phyloP scores from a whole-genome alignment of 805 yeast species.

The Ogataea chonburiensis region DNA sequence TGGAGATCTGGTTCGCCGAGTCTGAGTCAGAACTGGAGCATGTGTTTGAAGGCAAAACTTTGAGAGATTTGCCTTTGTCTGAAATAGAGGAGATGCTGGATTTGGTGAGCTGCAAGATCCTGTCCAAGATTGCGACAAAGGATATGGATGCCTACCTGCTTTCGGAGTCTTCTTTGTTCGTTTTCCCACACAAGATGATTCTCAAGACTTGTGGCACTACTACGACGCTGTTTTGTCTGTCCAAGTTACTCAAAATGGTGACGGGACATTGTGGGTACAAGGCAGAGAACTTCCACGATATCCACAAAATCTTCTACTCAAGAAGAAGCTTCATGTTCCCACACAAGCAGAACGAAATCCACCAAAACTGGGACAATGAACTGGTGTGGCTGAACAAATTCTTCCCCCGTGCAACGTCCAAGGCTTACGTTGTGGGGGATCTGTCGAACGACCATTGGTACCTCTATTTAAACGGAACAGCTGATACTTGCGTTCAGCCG shows the following conservation, averaged over 20 bases:
- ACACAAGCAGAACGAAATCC: slow-evolving; percentile 74
- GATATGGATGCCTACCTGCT: slow-evolving; percentile 79
- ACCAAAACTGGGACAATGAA: slow-evolving; percentile 82
- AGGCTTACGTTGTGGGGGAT: slow-evolving; percentile 76
- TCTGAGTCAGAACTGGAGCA: slow-evolving; percentile 36
- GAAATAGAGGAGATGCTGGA: slow-evolving; percentile 76
- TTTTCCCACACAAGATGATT: slow-evolving; percentile 79
- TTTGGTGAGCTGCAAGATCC: slow-evolving; percentile 81
- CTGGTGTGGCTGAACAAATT: slow-evolving; percentile 63
- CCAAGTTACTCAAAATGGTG: slow-evolving; percentile 56
- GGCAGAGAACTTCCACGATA: slow-evolving; percentile 27
- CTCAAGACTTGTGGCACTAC: slow-evolving; percentile 97
- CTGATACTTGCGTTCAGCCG: slow-evolving; percentile 4
- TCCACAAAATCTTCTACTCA: slow-evolving; percentile 80
- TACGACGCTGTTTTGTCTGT: slow-evolving; percentile 77
- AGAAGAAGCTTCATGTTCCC: slow-evolving; percentile 94
- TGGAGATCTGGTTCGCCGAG: slow-evolving; percentile 81
- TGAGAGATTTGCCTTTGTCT: slow-evolving; percentile 61
- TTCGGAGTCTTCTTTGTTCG: slow-evolving; percentile 87
- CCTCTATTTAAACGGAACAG: slow-evolving; percentile 62
- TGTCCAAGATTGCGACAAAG: slow-evolving; percentile 69
- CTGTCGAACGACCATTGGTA: slow-evolving; percentile 88
- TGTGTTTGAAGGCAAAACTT: slow-evolving; percentile 34
- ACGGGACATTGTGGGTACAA: slow-evolving; percentile 41
- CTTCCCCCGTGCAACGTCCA: slow-evolving; percentile 60